Evolutionary conservation across 192 early-diverging fungal genomes (phyloP).

Genomic region (Backusella tuberculispora): DNA sequence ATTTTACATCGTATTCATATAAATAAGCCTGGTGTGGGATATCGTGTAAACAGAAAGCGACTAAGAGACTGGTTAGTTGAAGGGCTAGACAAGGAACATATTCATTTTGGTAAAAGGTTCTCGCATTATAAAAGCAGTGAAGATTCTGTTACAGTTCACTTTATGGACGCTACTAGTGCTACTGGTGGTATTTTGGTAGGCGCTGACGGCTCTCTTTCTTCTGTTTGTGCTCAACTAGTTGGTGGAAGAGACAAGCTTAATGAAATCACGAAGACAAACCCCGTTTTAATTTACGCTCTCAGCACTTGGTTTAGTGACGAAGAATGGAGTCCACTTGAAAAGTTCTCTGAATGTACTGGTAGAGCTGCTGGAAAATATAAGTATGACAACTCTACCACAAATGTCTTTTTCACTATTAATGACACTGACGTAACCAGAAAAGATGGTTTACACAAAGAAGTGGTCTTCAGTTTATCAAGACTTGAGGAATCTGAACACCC

Average conservation of each 20-base stretch:
- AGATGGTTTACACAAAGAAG: background rate
- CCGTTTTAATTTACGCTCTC: background rate
- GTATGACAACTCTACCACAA: background rate
- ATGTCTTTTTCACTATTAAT: background rate
- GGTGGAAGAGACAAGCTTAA: background rate
- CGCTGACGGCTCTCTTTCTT: slow-evolving; percentile 42
- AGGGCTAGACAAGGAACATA: background rate
- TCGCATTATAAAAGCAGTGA: slow-evolving; percentile 21
- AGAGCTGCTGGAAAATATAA: background rate
- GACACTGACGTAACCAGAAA: background rate
- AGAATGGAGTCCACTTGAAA: background rate
- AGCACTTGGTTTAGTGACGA: slow-evolving; percentile 9
- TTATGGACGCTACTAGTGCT: slow-evolving; percentile 20
- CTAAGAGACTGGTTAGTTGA: slow-evolving; percentile 16
- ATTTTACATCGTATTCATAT: background rate
- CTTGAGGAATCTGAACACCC: background rate
- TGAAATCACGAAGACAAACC: background rate
- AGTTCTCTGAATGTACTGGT: background rate
- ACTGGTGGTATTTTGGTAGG: slow-evolving; percentile 40
- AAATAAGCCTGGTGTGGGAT: background rate
- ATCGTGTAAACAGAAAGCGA: slow-evolving; percentile 11
- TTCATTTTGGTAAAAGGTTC: slow-evolving; percentile 28
- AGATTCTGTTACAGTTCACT: slow-evolving; percentile 25
- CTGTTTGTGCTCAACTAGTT: slow-evolving; percentile 28
- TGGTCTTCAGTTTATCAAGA: background rate